These are phyloP conservation scores for Citrus hindsii DNA, from an alignment of 345 rosid species.

Conservation along the genomic window DNA sequence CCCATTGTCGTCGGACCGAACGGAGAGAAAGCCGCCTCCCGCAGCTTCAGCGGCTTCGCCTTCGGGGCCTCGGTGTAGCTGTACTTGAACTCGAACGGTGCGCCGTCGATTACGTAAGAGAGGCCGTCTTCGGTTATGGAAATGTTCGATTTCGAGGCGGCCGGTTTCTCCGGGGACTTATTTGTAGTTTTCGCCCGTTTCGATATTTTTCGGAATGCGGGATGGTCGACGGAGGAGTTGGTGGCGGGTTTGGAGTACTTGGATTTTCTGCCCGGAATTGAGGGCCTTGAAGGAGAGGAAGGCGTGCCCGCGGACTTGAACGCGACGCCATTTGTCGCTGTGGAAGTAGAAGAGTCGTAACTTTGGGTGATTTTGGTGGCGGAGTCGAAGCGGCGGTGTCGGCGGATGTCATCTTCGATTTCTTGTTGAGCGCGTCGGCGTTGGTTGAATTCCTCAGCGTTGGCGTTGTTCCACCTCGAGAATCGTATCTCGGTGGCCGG, in stretches of 20 bases:
- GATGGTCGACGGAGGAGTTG: slow-evolving; percentile 26
- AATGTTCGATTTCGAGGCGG: slow-evolving; percentile 39
- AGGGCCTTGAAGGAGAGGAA: slow-evolving; percentile 66
- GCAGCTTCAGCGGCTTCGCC: slow-evolving; percentile 65
- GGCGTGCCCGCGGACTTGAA: slow-evolving; percentile 73
- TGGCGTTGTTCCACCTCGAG: slow-evolving; percentile 82
- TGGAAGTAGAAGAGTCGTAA: slow-evolving; percentile 14
- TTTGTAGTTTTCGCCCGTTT: slow-evolving; percentile 22
- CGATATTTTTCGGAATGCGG: slow-evolving; percentile 35
- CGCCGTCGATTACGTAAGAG: slow-evolving; percentile 72
- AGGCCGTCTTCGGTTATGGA: slow-evolving; percentile 62
- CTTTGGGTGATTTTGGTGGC: slow-evolving; percentile 41
- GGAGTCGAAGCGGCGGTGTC: slow-evolving; percentile 59
- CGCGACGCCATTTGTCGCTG: slow-evolving; percentile 6
- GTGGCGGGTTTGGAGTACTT: slow-evolving; percentile 62
- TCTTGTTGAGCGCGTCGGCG: slow-evolving; percentile 60
- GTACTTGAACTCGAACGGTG: slow-evolving; percentile 93
- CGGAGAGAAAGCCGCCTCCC: slow-evolving; percentile 78
- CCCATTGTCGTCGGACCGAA: slow-evolving; percentile 80
- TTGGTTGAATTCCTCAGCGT: slow-evolving; percentile 59
- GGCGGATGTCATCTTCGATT: slow-evolving; percentile 71
- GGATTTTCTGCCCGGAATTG: slow-evolving; percentile 77
- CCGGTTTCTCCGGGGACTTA: slow-evolving; percentile 11
- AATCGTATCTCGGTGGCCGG: slow-evolving; percentile 49
- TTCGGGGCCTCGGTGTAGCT: slow-evolving; percentile 95